Evolutionary conservation across 192 early-diverging fungal species (phyloP).

Genomic region (Backusella australiensis): DNA sequence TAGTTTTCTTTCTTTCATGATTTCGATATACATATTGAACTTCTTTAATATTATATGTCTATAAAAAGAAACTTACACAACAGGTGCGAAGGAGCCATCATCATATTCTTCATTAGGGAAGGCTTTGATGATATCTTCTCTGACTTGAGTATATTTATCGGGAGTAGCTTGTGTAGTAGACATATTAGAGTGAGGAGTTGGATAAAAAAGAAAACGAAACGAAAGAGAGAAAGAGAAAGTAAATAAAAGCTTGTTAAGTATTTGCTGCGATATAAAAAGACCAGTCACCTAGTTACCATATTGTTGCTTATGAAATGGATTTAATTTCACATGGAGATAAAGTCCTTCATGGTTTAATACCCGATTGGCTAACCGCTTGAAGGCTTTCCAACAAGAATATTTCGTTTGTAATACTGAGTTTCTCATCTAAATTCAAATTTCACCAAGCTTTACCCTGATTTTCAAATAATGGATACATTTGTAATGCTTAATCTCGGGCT

Average conservation of each 20-base stretch:
- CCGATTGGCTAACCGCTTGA: not conserved
- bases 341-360: not conserved
- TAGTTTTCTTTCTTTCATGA: not conserved
- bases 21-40: not conserved
- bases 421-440: not conserved
- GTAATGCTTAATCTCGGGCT: not conserved
- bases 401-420: not conserved
- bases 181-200: slow-evolving; percentile 28
- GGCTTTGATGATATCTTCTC: slow-evolving; percentile 37
- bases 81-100: slow-evolving; percentile 69
- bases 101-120: slow-evolving; percentile 39
- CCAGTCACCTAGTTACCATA: not conserved
- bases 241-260: not conserved
- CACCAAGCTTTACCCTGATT: not conserved
- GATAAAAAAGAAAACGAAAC: not conserved
- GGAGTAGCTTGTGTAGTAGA: slow-evolving; percentile 27
- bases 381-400: not conserved
- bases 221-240: slow-evolving; percentile 1
- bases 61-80: slow-evolving; percentile 42
- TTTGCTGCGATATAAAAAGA: not conserved
- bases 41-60: not conserved
- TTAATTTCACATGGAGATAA: slow-evolving; percentile 19
- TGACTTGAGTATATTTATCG: slow-evolving; percentile 41
- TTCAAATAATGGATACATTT: not conserved
- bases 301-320: slow-evolving; percentile 3